These are phyloP conservation scores for Ophiostoma ulmi DNA, from an alignment of 2,329 filamentous ascomycete species.

Conservation along the genomic window DNA sequence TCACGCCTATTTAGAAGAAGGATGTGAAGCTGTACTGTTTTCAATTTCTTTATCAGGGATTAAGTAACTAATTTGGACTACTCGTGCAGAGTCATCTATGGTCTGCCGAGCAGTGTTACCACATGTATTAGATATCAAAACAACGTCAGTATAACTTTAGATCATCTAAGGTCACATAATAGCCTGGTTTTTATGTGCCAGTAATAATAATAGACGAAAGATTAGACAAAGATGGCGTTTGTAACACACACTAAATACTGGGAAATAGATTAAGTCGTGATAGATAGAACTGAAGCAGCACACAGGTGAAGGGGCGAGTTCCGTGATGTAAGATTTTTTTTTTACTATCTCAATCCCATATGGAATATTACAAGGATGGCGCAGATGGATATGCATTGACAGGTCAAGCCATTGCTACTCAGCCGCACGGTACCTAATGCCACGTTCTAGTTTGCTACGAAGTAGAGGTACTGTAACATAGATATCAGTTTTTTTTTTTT, in stretches of 20 bases:
- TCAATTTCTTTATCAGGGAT: neutral
- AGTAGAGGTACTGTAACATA: too few relatives aligned
- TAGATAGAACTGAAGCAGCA: neutral
- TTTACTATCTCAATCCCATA: neutral
- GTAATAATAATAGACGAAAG: neutral
- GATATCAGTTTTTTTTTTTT: too few relatives aligned
- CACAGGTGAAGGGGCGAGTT: neutral
- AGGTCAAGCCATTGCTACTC: neutral
- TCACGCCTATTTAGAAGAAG: neutral
- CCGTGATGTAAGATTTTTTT: neutral
- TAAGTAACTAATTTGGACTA: neutral
- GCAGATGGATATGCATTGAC: neutral
- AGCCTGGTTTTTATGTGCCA: neutral
- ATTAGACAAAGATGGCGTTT: too few relatives aligned
- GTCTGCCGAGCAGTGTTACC: neutral
- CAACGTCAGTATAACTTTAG: neutral
- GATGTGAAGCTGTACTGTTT: neutral
- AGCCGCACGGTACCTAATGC: neutral
- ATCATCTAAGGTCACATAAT: neutral
- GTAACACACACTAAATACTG: neutral
- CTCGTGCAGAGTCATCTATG: neutral
- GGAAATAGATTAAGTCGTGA: neutral
- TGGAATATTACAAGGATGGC: neutral
- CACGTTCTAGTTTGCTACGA: neutral
- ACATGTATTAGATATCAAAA: neutral